phyloP scores from a whole-genome alignment of 2,329 filamentous ascomycete genomes.

The Ambrosiella xylebori region DNA sequence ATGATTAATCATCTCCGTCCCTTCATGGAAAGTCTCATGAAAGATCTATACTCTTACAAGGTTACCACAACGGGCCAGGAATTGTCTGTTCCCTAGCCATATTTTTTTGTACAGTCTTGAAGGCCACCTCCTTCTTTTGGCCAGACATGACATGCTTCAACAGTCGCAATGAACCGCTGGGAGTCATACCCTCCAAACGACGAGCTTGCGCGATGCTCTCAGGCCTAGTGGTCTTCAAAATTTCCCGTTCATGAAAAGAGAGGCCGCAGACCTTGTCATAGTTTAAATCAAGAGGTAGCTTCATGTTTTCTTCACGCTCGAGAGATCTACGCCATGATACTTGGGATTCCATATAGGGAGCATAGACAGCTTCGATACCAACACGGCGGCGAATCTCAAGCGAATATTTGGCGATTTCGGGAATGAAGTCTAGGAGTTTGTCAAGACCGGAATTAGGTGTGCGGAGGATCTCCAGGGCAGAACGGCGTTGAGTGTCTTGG shows the following conservation, averaged over 20 bases:
- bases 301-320: conserved; percentile 57
- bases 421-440: conserved; percentile 40
- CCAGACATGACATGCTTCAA: conserved; percentile 36
- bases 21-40: too few species aligned
- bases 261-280: conserved; percentile 59
- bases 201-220: conserved; percentile 80
- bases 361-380: conserved; percentile 68
- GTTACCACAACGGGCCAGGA: not conserved
- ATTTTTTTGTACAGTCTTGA: conserved; percentile 8
- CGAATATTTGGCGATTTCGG: conserved; percentile 35
- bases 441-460: conserved; percentile 42
- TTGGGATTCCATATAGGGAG: conserved; percentile 68
- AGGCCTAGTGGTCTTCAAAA: conserved; percentile 53
- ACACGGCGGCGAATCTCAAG: conserved; percentile 49
- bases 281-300: conserved; percentile 56
- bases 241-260: conserved; percentile 59
- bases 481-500: conserved; percentile 47
- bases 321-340: conserved; percentile 47
- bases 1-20: not conserved
- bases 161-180: conserved; percentile 41
- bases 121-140: conserved; percentile 9
- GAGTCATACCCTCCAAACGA: conserved; percentile 64
- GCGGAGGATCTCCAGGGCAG: conserved; percentile 64
- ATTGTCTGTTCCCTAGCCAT: not conserved
- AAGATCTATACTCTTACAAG: not conserved